Percentiles rank a stretch among this genome's conserved stretches.
phyloP scores from a whole-genome alignment of 225 moss, liverwort and hornwort genomes.

The Takakia lepidozioides region DNA sequence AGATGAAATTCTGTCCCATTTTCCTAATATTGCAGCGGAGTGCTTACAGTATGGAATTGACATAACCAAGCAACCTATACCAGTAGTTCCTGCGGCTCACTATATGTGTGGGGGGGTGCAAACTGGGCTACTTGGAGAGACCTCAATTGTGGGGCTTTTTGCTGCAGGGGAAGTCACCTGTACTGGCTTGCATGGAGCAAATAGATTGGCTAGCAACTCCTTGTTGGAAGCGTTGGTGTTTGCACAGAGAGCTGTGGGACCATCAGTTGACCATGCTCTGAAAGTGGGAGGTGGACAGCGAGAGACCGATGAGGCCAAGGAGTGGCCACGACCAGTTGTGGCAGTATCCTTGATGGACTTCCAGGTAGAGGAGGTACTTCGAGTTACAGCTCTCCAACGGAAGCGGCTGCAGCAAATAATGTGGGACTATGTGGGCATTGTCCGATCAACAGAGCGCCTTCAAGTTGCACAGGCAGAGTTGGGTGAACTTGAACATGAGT shows the following conservation, averaged over 20 bases:
- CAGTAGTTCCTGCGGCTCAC: slow-evolving; percentile 97
- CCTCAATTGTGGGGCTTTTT: slow-evolving; percentile 81
- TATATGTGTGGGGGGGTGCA: slow-evolving; percentile 99
- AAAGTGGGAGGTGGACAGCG: slow-evolving; percentile 58
- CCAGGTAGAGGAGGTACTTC: slow-evolving; percentile 44
- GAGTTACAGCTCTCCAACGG: slow-evolving; percentile 57
- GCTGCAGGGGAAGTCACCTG: slow-evolving; percentile 98
- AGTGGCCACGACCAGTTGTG: slow-evolving; percentile 65
- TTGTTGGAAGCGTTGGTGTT: slow-evolving; percentile 93
- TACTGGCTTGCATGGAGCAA: slow-evolving; percentile 95
- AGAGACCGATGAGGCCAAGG: slow-evolving; percentile 73
- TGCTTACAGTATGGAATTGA: slow-evolving; percentile 91
- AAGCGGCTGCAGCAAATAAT: slow-evolving; percentile 86
- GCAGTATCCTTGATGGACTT: slow-evolving; percentile 28
- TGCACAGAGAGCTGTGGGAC: slow-evolving; percentile 94
- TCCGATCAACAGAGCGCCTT: slow-evolving; percentile 90
- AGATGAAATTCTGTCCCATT: slow-evolving; percentile 73
- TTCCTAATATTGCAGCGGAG: slow-evolving; percentile 93
- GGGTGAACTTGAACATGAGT: slow-evolving; percentile 66
- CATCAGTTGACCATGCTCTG: slow-evolving; percentile 77
- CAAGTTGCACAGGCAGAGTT: slow-evolving; percentile 65
- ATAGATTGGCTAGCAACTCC: slow-evolving; percentile 95
- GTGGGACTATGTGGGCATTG: slow-evolving; percentile 99
- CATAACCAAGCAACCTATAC: slow-evolving; percentile 84
- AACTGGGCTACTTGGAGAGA: slow-evolving; percentile 85